Percentiles rank a stretch among this genome's conserved stretches.
These are phyloP conservation scores for Austroboletus olivaceoglutinosus DNA, from an alignment of 1,284 basidiomycete genomes.

Conservation along the genomic window DNA sequence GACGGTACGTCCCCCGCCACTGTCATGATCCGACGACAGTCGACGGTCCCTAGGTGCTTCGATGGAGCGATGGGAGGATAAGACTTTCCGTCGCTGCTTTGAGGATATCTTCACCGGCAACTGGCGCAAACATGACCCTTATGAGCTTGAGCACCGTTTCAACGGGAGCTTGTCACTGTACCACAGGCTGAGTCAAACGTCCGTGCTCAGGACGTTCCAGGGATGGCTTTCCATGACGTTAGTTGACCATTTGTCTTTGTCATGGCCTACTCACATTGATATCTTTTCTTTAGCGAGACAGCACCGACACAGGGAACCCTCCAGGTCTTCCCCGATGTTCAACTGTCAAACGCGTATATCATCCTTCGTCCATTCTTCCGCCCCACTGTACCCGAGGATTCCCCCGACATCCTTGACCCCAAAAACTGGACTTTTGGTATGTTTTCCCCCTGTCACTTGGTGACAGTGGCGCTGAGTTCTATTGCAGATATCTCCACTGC, in stretches of 20 bases:
- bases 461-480: neutral
- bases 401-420: slow-evolving; percentile 48
- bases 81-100: slow-evolving; percentile 64
- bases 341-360: slow-evolving; percentile 74
- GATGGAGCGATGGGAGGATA: slow-evolving; percentile 86
- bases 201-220: slow-evolving; percentile 80
- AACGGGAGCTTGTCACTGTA: slow-evolving; percentile 62
- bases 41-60: slow-evolving; percentile 52
- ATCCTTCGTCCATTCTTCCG: slow-evolving; percentile 85
- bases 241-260: neutral
- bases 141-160: slow-evolving; percentile 61
- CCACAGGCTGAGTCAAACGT: slow-evolving; percentile 56
- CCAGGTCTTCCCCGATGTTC: slow-evolving; percentile 72
- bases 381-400: slow-evolving; percentile 41
- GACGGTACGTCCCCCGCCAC: slow-evolving; percentile 49
- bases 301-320: slow-evolving; percentile 77
- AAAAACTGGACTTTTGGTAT: slow-evolving; percentile 73
- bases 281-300: slow-evolving; percentile 49
- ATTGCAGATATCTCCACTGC: slow-evolving; percentile 49
- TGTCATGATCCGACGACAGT: neutral
- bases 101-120: slow-evolving; percentile 63
- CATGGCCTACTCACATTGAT: neutral
- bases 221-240: slow-evolving; percentile 72
- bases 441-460: slow-evolving; percentile 5
- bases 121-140: slow-evolving; percentile 73